Evolutionary conservation across 495 filamentous ascomycete species (phyloP).

Genomic region (Cercophora newfieldiana): DNA sequence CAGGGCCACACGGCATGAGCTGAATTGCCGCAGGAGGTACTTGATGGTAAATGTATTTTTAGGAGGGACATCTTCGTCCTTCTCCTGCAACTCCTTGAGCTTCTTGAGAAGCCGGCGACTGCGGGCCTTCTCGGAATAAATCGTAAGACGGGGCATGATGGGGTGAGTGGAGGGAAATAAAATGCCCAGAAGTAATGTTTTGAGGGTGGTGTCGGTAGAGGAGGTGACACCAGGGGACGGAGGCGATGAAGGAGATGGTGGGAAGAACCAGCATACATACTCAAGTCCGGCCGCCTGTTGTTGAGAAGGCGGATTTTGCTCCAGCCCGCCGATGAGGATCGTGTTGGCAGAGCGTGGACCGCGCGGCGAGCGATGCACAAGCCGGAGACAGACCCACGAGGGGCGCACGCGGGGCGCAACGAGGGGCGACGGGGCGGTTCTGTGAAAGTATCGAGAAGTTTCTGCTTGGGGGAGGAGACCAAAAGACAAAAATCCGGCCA

Average conservation of each 20-base stretch:
- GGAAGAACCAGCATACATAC: neutral
- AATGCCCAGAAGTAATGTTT: neutral
- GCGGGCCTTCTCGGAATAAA: neutral
- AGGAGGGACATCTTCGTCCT: conserved; percentile 16
- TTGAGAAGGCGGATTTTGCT: neutral
- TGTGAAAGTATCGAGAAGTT: conserved; percentile 4
- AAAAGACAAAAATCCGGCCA: conserved; percentile 21
- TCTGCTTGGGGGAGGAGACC: conserved; percentile 7
- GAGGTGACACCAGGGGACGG: neutral
- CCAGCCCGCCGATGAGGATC: neutral
- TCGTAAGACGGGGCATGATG: neutral
- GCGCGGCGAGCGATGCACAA: neutral
- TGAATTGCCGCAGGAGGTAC: conserved; percentile 17
- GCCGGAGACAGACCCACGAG: neutral
- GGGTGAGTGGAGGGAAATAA: neutral
- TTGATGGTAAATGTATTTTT: conserved; percentile 20
- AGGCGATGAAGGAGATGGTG: neutral
- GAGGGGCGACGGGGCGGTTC: no score
- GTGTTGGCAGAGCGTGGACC: neutral
- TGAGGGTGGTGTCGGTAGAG: neutral
- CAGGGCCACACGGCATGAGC: conserved; percentile 10
- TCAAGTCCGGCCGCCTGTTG: neutral
- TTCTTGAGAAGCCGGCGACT: conserved; percentile 12
- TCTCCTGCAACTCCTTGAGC: conserved; percentile 18
- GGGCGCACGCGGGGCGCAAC: neutral